A percentile compares a stretch with the other conserved stretches of the same genome.
Conservation (phyloP, 176 grass and related monocot genomes). For the Bothriochloa decipiens region DNA sequence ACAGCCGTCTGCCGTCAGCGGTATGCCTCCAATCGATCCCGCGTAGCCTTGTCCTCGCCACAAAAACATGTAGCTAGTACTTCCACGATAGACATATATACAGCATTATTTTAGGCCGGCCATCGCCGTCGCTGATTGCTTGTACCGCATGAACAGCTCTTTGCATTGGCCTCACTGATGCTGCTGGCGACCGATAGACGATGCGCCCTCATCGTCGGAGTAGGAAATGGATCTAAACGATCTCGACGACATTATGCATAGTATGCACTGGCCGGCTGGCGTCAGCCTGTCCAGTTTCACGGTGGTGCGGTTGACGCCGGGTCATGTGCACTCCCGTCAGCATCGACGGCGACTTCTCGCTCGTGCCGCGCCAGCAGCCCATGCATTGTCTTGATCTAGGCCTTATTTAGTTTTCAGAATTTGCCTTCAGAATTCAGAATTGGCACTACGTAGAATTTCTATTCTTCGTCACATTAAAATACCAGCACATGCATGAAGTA, state of each 20-base stretch:
- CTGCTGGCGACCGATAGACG: not conserved
- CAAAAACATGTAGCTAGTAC: not conserved
- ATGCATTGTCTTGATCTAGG: not conserved
- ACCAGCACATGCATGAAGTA: too few relatives aligned
- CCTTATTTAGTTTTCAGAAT: too few relatives aligned
- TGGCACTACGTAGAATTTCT: too few relatives aligned
- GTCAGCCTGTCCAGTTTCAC: not conserved
- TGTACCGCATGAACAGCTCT: not conserved
- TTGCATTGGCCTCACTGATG: not conserved
- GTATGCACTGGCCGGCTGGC: too few relatives aligned
- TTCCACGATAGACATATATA: not conserved
- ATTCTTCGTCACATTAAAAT: too few relatives aligned
- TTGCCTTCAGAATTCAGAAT: too few relatives aligned
- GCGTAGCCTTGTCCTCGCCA: constrained; percentile 5
- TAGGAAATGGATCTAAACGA: not conserved
- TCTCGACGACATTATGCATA: not conserved
- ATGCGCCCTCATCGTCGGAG: not conserved
- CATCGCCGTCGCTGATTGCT: constrained; percentile 13
- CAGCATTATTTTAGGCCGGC: constrained; percentile 24
- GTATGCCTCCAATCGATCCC: not conserved
- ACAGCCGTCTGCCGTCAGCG: constrained; percentile 18
- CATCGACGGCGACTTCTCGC: constrained; percentile 28
- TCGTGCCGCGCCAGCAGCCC: not conserved
- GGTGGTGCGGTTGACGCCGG: not conserved
- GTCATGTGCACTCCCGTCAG: constrained; percentile 22